phyloP scores from a whole-genome alignment of 441 rosid species.

The Flueggea neowawraea region DNA sequence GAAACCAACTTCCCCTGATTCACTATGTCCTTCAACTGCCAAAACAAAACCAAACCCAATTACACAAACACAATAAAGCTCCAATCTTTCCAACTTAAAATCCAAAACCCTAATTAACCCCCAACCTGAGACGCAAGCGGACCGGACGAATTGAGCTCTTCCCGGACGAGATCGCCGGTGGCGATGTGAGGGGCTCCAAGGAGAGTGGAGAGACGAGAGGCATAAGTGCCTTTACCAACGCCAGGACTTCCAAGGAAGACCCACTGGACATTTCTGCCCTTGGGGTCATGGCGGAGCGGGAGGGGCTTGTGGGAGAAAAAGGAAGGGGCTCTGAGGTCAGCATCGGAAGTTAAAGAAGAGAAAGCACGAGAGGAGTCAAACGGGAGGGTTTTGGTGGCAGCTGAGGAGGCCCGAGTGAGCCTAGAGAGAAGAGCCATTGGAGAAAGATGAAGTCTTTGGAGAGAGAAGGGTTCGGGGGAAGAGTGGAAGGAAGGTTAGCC shows the following conservation, averaged over 20 bases:
- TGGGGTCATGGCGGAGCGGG: conserved; percentile 24
- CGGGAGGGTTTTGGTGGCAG: no score
- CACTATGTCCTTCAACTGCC: conserved; percentile 83
- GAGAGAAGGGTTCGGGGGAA: no score
- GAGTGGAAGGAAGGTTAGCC: no score
- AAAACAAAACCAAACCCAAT: background rate
- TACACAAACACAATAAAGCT: no score
- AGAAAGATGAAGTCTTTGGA: no score
- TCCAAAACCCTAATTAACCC: no score
- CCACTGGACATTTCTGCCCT: conserved; percentile 61
- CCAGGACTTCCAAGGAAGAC: conserved; percentile 98
- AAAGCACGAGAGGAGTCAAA: no score
- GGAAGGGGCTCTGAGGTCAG: no score
- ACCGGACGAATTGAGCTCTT: conserved; percentile 77
- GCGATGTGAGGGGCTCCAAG: conserved; percentile 92
- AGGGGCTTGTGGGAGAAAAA: conserved; percentile 9
- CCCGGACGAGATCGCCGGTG: conserved; percentile 97
- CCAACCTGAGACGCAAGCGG: conserved; percentile 76
- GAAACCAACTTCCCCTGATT: conserved; percentile 80
- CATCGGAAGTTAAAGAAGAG: no score
- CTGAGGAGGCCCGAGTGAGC: no score
- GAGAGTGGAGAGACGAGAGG: conserved; percentile 78
- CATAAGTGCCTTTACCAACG: conserved; percentile 97
- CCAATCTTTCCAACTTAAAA: no score
- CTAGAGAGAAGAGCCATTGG: no score